Evolutionary conservation across 352 stramenopile genomes (phyloP), one percentile per base, ranked within the genome.

Genomic region (Peronospora destructor): DNA sequence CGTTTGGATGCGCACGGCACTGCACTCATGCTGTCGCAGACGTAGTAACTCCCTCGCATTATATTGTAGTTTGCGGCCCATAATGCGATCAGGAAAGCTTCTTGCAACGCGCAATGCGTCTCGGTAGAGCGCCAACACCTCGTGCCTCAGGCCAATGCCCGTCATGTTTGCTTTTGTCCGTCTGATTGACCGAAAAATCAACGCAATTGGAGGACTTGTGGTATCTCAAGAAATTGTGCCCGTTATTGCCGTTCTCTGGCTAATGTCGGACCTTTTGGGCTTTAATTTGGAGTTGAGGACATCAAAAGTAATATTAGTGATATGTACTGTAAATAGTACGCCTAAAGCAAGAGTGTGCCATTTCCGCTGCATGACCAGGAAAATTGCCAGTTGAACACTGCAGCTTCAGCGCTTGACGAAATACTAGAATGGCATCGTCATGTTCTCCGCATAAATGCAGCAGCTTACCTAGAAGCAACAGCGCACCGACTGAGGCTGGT

Each of bases 1-100:
- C 38, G 46, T 57, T 19, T 63, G 59, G 49, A 86, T 64, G 30
- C 58, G 68, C 23, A 36, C 37, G 6, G 56, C 45, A 53, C 69
- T 76, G 21, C 36, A 42, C 54, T 92, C 78, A 36, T 62, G 49
- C 32, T 68, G 70, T 40, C 77, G 73, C 48, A 92, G 57, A 9
- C 63, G 66, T 43, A 87, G 70, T 39, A 89, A 53, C 56, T 90
- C 81, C 21, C 70, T 64, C 54, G 76, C 77, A 49, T 92, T 92
- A 53, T 71, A 90, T 35, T 67, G 58, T 30, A 91, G 74, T 68
- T 91, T 89, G 45, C 65, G 67, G 44, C 50, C 76, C 41, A 91
- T 73, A 36, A 61, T 75, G 54, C 58, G 69, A 40, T 84, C 71
- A 2, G 78, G 75, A 39, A 89, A 85, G 36, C 26, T 46, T 26